A percentile compares a stretch with the other conserved stretches of the same genome.
Conservation (phyloP, 768 basidiomycete species). For the Macrolepiota dolichaula region DNA sequence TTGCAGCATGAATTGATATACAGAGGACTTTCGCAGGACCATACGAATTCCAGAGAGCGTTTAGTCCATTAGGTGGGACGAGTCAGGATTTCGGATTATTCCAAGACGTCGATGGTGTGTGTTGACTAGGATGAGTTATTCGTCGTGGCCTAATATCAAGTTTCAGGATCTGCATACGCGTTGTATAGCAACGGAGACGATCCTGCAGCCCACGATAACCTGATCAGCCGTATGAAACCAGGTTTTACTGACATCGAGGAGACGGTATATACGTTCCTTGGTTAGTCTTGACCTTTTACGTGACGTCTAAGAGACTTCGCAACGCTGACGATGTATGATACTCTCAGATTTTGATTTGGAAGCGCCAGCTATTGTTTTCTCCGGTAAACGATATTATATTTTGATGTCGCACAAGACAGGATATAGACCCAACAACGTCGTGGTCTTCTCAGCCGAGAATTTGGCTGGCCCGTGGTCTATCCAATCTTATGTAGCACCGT, state of each 20-base stretch:
- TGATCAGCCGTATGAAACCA: slow-evolving; percentile 2
- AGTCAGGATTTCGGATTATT: slow-evolving; percentile 8
- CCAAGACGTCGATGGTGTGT: slow-evolving; percentile 4
- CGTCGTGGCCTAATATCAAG: neutral
- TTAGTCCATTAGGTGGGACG: slow-evolving; percentile 3
- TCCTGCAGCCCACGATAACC: slow-evolving; percentile 4
- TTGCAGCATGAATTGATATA: too few relatives aligned
- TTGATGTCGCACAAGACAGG: slow-evolving; percentile 6
- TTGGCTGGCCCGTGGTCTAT: slow-evolving; percentile 2
- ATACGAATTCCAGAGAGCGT: neutral
- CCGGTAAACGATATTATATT: slow-evolving; percentile 5
- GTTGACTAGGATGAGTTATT: neutral
- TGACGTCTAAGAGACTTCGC: neutral
- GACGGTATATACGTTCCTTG: neutral
- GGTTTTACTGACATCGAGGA: slow-evolving; percentile 3
- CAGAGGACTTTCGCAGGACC: neutral
- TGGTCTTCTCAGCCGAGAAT: slow-evolving; percentile 8
- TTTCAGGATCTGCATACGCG: slow-evolving; percentile 2
- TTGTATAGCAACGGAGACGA: slow-evolving; percentile 7
- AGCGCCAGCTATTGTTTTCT: slow-evolving; percentile 1
- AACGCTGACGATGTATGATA: neutral
- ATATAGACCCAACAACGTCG: slow-evolving; percentile 9
- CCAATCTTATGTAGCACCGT: slow-evolving; percentile 6
- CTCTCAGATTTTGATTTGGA: slow-evolving; percentile 1
- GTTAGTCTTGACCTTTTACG: neutral